Base-by-base conservation (phyloP, 352 stramenopile genomes). In the Hyaloperonospora brassicae region DNA sequence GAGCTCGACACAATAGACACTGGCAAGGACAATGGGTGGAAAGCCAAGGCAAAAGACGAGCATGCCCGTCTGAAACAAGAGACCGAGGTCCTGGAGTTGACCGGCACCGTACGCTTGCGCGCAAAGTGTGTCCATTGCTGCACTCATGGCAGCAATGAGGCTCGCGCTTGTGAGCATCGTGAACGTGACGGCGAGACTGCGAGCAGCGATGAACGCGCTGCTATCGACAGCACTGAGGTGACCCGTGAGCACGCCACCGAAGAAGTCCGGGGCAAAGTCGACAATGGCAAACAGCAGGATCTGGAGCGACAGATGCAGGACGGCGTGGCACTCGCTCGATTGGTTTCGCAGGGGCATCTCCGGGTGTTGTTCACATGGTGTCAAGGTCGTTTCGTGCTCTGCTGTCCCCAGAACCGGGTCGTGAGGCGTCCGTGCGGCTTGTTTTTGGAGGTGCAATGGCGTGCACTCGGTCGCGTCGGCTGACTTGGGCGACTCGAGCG, bases 81-180 rank as follows among this genome's bases (percentile, higher is more conserved):
- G 68, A 7, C 87, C 85, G 63, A 96, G 87, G 55, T 93, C 79
- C 43, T 76, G 70, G 34, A 90, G 68, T 62, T 93, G 86, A 42
- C 84, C 83, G n/a, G 87, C 85, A 40, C 86, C 84, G 49, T 86
- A 88, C 22, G 86, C 82, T 41, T 93, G 77, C 10, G 80, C 72
- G 36, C 84, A 95, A 9, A 96, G 70, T 40, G 87, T 96, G 59
- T 96, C 85, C 81, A 96, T 93, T 27, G 87, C 87, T 21, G 81
- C 86, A 35, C 83, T 77, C 47, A 96, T 84, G 23, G 80, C 82
- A 22, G 92, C 77, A 44, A 85, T 89, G 13, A 90, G 67, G 7
- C 84, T 89, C 60, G 87, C 84, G 27, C 73, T 86, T 8, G 80
- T 87, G 53, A 96, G 59, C 70, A 94, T 90, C 47, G 85, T 70